Evolutionary conservation across 2,329 filamentous ascomycete species (phyloP).

Genomic region (Calonectria hongkongensis): DNA sequence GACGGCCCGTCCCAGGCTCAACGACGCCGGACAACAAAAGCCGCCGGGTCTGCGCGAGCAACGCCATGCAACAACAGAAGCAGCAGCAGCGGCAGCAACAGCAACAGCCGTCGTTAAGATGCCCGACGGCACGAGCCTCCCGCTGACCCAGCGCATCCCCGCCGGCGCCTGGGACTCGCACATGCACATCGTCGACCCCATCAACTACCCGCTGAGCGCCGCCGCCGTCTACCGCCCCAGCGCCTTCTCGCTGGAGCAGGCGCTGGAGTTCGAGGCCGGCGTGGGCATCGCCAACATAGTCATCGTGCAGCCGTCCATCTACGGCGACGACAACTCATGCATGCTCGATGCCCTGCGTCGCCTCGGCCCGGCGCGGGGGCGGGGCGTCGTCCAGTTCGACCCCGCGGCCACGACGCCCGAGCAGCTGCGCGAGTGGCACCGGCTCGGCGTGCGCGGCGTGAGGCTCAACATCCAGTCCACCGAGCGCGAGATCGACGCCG

Average conservation of each 20-base stretch:
- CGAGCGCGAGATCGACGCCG: constrained; percentile 62
- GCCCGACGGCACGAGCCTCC: constrained; percentile 13
- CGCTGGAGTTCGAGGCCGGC: constrained; percentile 69
- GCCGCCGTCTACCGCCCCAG: constrained; percentile 71
- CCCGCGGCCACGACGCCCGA: constrained; percentile 61
- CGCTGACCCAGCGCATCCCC: constrained; percentile 59
- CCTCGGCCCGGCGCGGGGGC: constrained; percentile 69
- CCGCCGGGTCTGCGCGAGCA: background rate
- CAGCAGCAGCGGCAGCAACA: background rate
- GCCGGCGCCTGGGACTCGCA: constrained; percentile 75
- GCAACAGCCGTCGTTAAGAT: constrained; percentile 25
- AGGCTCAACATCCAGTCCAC: constrained; percentile 76
- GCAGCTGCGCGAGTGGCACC: constrained; percentile 71
- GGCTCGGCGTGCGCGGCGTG: constrained; percentile 74
- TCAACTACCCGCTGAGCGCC: constrained; percentile 67
- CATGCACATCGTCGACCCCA: constrained; percentile 77
- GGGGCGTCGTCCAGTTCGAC: constrained; percentile 75
- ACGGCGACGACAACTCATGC: constrained; percentile 76
- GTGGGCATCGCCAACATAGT: constrained; percentile 74
- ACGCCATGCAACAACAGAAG: constrained; percentile 28
- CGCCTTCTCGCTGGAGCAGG: constrained; percentile 69
- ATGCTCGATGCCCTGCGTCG: constrained; percentile 71
- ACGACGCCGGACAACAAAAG: constrained; percentile 9
- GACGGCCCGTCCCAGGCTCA: constrained; percentile 1
- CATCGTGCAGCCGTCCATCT: constrained; percentile 77